phyloP scores from a whole-genome alignment of 768 basidiomycete species.

The Pleurotus djamor region DNA sequence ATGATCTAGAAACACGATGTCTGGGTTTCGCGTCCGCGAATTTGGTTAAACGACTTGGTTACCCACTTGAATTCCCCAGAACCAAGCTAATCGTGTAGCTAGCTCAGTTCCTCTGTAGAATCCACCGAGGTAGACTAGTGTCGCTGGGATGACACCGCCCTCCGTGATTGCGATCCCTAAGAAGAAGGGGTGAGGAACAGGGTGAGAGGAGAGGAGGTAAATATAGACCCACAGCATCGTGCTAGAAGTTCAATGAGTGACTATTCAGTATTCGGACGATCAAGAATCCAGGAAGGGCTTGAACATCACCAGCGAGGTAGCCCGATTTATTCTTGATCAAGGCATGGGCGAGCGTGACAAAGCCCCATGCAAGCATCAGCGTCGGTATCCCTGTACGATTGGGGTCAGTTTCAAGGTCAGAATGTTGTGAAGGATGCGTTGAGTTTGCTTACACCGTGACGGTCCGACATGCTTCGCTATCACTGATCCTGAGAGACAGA shows the following conservation, averaged over 20 bases:
- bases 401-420: background rate
- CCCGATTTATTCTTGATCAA: conserved; percentile 31
- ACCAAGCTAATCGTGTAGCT: conserved; percentile 36
- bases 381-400: conserved; percentile 30
- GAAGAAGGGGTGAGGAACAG: background rate
- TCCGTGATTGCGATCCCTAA: conserved; percentile 38
- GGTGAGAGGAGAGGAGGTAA: background rate
- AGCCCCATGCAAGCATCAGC: conserved; percentile 37
- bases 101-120: conserved; percentile 44
- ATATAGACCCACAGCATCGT: conserved; percentile 24
- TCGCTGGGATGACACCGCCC: conserved; percentile 37
- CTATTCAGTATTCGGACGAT: background rate
- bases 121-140: conserved; percentile 38
- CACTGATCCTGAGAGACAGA: conserved; percentile 33
- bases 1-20: conserved; percentile 14
- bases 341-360: conserved; percentile 33
- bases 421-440: background rate
- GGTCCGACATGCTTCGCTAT: conserved; percentile 37
- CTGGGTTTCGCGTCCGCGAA: background rate
- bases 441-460: conserved; percentile 24
- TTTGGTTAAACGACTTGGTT: too few species aligned
- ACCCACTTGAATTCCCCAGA: conserved; percentile 35
- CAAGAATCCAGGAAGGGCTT: background rate
- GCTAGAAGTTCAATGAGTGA: conserved; percentile 12
- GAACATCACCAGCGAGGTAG: conserved; percentile 25